phyloP scores from a whole-genome alignment of 805 yeast genomes.

The Candida pini region DNA sequence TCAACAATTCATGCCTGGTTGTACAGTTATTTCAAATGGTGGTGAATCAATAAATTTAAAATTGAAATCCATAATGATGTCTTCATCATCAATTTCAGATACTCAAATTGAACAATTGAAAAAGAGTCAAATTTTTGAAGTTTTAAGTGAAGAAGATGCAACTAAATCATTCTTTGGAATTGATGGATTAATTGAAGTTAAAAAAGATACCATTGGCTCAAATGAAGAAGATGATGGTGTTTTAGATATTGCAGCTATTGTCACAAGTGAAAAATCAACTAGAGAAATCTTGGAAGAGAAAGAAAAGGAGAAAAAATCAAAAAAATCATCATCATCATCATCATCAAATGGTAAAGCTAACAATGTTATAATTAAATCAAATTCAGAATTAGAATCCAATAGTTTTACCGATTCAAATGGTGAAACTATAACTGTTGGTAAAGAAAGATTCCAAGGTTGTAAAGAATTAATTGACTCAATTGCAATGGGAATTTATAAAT shows the following conservation, averaged over 20 bases:
- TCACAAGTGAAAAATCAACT: constrained; percentile 64
- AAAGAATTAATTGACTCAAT: constrained; percentile 52
- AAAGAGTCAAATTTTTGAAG: constrained; percentile 70
- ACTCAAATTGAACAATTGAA: constrained; percentile 72
- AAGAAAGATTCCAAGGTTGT: constrained; percentile 82
- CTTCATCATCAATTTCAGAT: constrained; percentile 53
- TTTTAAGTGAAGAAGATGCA: constrained; percentile 62
- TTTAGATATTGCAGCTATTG: constrained; percentile 85
- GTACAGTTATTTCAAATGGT: constrained; percentile 39
- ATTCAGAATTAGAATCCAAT: constrained; percentile 71
- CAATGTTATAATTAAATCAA: constrained; percentile 29
- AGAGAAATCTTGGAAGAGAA: constrained; percentile 37
- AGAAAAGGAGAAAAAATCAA: constrained; percentile 16
- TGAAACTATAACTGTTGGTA: constrained; percentile 64
- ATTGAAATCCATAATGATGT: constrained; percentile 37
- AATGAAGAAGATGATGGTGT: constrained; percentile 58
- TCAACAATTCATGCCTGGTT: constrained; percentile 52
- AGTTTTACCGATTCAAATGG: constrained; percentile 59
- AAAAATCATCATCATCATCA: constrained; percentile 2
- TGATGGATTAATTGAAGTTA: constrained; percentile 35
- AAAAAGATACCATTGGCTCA: constrained; percentile 11
- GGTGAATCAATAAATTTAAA: constrained; percentile 56
- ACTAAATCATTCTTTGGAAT: constrained; percentile 56
- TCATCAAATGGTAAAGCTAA: background rate
- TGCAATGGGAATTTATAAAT: constrained; percentile 46